A percentile compares a stretch with the other conserved stretches of the same genome.
These are phyloP conservation scores for Salix koriyanagi DNA, from an alignment of 345 rosid species.

Conservation along the genomic window DNA sequence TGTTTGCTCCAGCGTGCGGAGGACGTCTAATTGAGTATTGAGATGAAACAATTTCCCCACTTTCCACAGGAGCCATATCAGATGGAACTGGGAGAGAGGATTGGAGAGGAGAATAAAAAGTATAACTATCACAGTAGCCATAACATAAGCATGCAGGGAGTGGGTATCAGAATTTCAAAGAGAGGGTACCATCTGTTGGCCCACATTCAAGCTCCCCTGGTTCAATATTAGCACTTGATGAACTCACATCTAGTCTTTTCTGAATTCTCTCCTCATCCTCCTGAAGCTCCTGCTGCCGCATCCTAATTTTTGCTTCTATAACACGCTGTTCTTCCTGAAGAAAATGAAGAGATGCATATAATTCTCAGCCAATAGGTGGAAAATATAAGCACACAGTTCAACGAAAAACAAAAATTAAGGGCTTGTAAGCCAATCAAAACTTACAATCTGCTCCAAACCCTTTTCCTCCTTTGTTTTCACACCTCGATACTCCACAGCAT, in stretches of 20 bases:
- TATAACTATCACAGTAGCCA: not conserved
- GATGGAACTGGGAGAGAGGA: constrained; percentile 45
- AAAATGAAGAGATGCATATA: not conserved
- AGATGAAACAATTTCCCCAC: constrained; percentile 43
- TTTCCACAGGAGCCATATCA: constrained; percentile 41
- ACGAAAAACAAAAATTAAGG: not conserved
- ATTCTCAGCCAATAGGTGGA: not conserved
- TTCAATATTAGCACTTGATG: constrained; percentile 47
- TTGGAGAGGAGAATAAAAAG: constrained; percentile 3
- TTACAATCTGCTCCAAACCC: constrained; percentile 94
- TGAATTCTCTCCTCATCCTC: constrained; percentile 87
- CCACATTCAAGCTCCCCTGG: constrained; percentile 53
- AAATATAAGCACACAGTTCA: not conserved
- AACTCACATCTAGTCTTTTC: constrained; percentile 64
- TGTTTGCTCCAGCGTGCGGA: constrained; percentile 42
- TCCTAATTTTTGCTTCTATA: constrained; percentile 91
- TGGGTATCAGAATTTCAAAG: not conserved
- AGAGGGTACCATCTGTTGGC: constrained; percentile 47
- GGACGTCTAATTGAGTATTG: constrained; percentile 47
- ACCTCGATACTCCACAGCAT: constrained; percentile 95
- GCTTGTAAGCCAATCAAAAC: constrained; percentile 14
- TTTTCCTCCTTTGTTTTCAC: constrained; percentile 91
- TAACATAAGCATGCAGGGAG: not conserved
- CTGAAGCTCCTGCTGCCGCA: constrained; percentile 77
- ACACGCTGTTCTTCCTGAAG: constrained; percentile 93